These are phyloP conservation scores for Escallonia rubra DNA, from an alignment of 129 eudicot genomes.

Conservation along the genomic window DNA sequence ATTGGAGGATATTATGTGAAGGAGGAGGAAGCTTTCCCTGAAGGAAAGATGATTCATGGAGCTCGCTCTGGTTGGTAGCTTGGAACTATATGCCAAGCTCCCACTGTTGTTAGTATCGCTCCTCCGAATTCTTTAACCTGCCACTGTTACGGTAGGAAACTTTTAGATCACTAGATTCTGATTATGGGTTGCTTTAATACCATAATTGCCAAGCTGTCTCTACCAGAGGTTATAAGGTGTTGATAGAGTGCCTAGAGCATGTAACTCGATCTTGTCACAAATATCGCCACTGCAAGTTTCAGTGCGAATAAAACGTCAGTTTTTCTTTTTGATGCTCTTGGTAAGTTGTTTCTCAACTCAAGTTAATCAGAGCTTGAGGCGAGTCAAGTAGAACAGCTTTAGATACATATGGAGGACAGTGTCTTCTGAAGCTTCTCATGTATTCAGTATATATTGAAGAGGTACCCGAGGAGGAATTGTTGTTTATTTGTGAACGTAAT, in stretches of 20 bases:
- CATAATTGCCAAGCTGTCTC: conserved; percentile 57
- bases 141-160: not conserved
- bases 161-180: not conserved
- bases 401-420: not conserved
- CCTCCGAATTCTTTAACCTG: conserved; percentile 66
- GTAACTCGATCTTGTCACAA: conserved; percentile 46
- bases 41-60: conserved; percentile 44
- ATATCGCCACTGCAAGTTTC: conserved; percentile 44
- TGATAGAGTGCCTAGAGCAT: conserved; percentile 43
- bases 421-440: not conserved
- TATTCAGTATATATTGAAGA: too few species aligned
- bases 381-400: not conserved
- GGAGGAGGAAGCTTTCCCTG: conserved; percentile 45
- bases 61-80: conserved; percentile 55
- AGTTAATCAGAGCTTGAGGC: not conserved
- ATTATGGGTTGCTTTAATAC: conserved; percentile 11
- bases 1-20: not conserved
- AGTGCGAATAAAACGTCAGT: not conserved
- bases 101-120: conserved; percentile 42
- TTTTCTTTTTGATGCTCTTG: not conserved
- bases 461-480: too few species aligned
- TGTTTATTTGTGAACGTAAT: too few species aligned
- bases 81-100: conserved; percentile 56
- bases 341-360: not conserved
- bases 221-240: conserved; percentile 41